Conservation (phyloP, 495 filamentous ascomycete species). For the Lepidopterella palustris region DNA sequence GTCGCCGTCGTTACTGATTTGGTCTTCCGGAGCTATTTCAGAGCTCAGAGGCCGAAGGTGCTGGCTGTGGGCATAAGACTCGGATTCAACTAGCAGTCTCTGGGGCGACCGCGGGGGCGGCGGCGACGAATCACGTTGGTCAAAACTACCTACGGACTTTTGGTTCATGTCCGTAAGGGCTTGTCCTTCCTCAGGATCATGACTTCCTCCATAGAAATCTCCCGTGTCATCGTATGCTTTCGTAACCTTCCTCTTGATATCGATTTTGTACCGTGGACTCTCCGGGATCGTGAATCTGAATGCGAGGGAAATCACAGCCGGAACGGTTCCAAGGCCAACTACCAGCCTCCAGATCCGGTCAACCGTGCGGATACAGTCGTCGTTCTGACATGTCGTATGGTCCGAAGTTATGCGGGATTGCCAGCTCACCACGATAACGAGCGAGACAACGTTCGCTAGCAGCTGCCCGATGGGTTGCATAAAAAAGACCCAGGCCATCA, state of each 20-base stretch:
- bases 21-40: constrained; percentile 15
- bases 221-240: constrained; percentile 16
- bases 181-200: not conserved
- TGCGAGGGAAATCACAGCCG: constrained; percentile 17
- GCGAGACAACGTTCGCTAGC: constrained; percentile 23
- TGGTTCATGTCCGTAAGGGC: not conserved
- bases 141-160: not conserved
- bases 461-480: constrained; percentile 23
- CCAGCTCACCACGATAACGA: constrained; percentile 14
- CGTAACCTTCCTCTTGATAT: constrained; percentile 17
- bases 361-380: constrained; percentile 13
- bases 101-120: not conserved
- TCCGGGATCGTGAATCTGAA: constrained; percentile 26
- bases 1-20: constrained; percentile 14
- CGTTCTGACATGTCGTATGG: not conserved
- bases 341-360: constrained; percentile 23
- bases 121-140: not conserved
- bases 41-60: not conserved
- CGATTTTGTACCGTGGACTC: constrained; percentile 22
- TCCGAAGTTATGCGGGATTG: constrained; percentile 14
- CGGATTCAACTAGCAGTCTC: not conserved
- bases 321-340: constrained; percentile 22
- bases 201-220: constrained; percentile 33
- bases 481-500: constrained; percentile 25
- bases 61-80: not conserved